Evolutionary conservation across 1,284 basidiomycete genomes (phyloP), one percentile per base, ranked within the genome.

Genomic region (Malassezia japonica): DNA sequence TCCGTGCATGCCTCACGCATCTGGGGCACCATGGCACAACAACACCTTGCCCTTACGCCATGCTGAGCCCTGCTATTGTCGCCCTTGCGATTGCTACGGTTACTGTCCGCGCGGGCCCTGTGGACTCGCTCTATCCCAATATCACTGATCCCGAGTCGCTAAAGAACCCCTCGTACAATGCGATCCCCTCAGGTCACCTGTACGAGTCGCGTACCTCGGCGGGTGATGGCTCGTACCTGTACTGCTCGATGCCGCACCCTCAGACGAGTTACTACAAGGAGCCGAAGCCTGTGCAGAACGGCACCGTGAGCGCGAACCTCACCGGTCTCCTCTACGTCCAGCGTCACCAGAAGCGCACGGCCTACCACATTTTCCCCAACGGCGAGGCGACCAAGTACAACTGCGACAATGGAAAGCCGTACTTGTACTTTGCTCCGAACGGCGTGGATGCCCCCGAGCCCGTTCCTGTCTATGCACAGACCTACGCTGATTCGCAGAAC

Each of bases 221-320:
- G 18, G 34, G 39, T 13, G 47, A 49, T 36, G 47, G 47, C 39
- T 10, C 47, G 32, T 49, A 49, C 34, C 20, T 21, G 21, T 49
- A 49, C 34, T 49, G 47, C 47, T 49, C 47, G n/a, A 49, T 49
- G 47, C 47, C 47, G 32, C 47, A 49, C 28, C 47, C 47, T 6
- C 4, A 12, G n/a, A 16, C n/a, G 25, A 16, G 23, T 2, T 20
- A 15, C 5, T 49, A 49, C 27, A 28, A 42, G 40, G 47, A 49
- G 33, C 47, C 47, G 24, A 20, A 13, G 18, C 47, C 47, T 12
- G 27, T 49, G 4, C n/a, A 12, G 5, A 49, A 49, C 18, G 39
- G 39, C n/a, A 42, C 16, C n/a, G 40, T 42, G 5, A 20, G 42
- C 6, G 47, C 47, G 24, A 29, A 49, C 10, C 47, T 49, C 10